Conservation (phyloP, 305 asterid genomes). For the Stenogyne calaminthoides region DNA sequence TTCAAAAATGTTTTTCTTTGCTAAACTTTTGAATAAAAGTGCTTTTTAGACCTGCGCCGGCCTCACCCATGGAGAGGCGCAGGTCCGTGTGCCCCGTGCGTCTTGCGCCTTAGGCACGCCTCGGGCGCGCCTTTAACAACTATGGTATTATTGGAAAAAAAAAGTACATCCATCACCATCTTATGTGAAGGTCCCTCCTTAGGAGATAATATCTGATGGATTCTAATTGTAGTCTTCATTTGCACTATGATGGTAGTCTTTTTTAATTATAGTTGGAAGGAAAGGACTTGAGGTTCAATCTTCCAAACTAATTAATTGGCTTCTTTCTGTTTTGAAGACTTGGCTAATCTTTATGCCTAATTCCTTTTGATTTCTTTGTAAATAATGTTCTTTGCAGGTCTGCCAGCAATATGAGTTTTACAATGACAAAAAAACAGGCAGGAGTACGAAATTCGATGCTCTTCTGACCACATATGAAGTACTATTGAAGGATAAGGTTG, state of each 20-base stretch:
- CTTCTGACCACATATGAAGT: conserved; percentile 98
- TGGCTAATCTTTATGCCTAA: background rate
- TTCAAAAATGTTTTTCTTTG: too few relatives aligned
- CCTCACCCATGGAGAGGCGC: too few relatives aligned
- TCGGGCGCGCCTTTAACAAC: too few relatives aligned
- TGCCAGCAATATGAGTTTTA: conserved; percentile 95
- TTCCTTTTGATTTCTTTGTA: conserved; percentile 4
- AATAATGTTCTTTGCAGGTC: conserved; percentile 57
- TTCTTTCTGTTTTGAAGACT: conserved; percentile 17
- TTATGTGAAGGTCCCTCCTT: conserved; percentile 1
- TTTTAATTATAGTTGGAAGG: conserved; percentile 12
- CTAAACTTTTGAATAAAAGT: too few relatives aligned
- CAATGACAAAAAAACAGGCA: conserved; percentile 72
- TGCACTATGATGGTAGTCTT: conserved; percentile 6
- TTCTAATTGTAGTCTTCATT: conserved; percentile 15
- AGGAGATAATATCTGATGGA: background rate
- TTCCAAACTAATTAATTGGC: background rate
- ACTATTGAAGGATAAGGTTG: conserved; percentile 86
- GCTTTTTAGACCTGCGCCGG: too few relatives aligned
- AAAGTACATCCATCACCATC: conserved; percentile 4
- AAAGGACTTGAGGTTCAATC: conserved; percentile 2
- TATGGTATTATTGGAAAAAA: background rate
- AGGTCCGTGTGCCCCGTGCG: too few relatives aligned
- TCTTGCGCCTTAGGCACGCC: too few relatives aligned
- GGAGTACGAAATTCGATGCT: conserved; percentile 79